Base-by-base conservation (phyloP, 225 moss, liverwort and hornwort species). In the Physcomitrellopsis africana region DNA sequence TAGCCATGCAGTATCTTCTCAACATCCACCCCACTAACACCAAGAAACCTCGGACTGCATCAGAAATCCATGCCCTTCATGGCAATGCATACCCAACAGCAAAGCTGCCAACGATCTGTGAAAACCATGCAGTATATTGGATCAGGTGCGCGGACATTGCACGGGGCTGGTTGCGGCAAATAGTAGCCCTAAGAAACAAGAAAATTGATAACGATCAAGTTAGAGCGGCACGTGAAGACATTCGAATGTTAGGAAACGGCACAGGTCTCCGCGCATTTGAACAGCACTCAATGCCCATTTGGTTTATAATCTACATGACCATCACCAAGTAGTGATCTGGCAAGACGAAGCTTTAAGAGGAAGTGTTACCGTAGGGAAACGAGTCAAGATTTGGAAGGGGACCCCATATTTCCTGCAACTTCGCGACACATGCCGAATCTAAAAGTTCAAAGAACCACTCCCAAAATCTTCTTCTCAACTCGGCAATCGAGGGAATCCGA, bases 301-400 rank as follows among this genome's bases (percentile, higher is more conserved):
- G 13, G 5, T 11, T 65, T 65, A 66, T 58, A n/a, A 51, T 16
- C 48, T 68, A 11, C 60, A 60, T 15, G 72, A 72, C 14, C 41
- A 57, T 29, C 0, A 3, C 47, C n/a, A 15, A 18, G 53, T 18
- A 17, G 4, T 37, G 70, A 64, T 64, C 56, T 11, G 63, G 19
- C 55, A 41, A 12, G 23, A 19, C 11, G 79, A 84, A 77, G 74
- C 84, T 74, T 84, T 48, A 18, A 0, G 2, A 16, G 9, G 77
- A 84, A 77, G 84, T 8, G 15, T 84, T n/a, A 18, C 53, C 51
- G 44, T 22, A 37, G 32, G 10, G 27, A 32, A 48, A 53, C 13
- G 37, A 68, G 65, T 56, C 53, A 53, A 48, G 16, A 71, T 12
- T 47, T 45, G 3, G 75, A 32, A 43, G 15, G 19, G 77, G 42